Conservation (phyloP, 2,329 filamentous ascomycete species). For the Aspergillus hiratsukae region DNA sequence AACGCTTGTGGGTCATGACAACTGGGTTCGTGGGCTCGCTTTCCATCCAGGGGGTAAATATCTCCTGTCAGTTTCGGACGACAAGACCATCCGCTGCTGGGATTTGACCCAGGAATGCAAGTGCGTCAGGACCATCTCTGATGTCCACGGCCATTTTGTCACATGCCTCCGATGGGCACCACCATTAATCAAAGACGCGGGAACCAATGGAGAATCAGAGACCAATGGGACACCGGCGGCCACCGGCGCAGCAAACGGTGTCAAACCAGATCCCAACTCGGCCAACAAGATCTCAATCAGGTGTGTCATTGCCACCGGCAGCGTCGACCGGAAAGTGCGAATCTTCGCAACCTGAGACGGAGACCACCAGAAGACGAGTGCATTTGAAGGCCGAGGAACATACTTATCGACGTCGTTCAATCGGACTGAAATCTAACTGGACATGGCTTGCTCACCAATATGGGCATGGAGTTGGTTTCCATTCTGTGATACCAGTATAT, state of each 20-base stretch:
- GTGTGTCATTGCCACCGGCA: constrained; percentile 79
- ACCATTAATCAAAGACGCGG: constrained; percentile 59
- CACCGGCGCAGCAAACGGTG: background rate
- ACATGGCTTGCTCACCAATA: background rate
- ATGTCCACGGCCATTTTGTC: constrained; percentile 77
- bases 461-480: constrained; percentile 5
- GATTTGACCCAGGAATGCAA: constrained; percentile 83
- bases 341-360: constrained; percentile 58
- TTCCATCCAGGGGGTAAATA: constrained; percentile 92
- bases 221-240: constrained; percentile 8
- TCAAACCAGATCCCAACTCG: constrained; percentile 1
- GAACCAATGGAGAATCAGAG: constrained; percentile 11
- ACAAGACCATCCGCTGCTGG: constrained; percentile 89
- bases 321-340: constrained; percentile 73
- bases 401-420: background rate
- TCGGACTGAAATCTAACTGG: background rate
- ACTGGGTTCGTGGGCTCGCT: constrained; percentile 79
- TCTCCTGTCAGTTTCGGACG: constrained; percentile 75
- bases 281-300: constrained; percentile 55
- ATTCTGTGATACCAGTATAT: constrained; percentile 2
- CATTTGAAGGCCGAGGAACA: background rate
- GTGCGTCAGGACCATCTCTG: constrained; percentile 73
- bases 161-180: constrained; percentile 84
- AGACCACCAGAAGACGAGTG: background rate
- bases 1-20: constrained; percentile 81